Base-by-base conservation (phyloP, 225 moss, liverwort and hornwort species). In the Marchantia polymorpha region DNA sequence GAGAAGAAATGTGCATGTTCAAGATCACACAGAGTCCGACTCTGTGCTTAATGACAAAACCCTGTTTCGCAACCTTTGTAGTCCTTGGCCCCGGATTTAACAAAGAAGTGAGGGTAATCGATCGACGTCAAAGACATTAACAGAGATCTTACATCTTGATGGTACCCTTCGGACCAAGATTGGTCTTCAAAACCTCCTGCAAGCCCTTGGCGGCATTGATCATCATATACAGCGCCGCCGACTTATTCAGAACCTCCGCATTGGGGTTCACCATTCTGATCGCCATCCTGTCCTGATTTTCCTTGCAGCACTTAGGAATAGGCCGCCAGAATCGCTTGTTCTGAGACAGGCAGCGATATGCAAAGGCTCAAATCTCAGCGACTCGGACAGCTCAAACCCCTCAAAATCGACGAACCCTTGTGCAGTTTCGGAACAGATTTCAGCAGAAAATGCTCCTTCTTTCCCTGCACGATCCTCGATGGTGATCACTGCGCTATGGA, bases 151-250 rank as follows among this genome's bases (percentile, higher is more conserved):
- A 90, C 96, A 97, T 97, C 83, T 94, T 97, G 80, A 94, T 97
- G 52, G 96, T 94, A 14, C 96, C 96, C 81, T 97, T 94, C 10
- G 96, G 96, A 9, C 94, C 94, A 79, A 97, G 87, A 83, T 97
- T 97, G 66, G 94, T 97, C 81, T 97, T 97, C 78, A 97, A 68
- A 78, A 97, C 96, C 76, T 93, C 94, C 81, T 93, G 94, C 66
- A 97, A 78, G 47, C 96, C 94, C 84, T 97, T 97, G 61, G 94
- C 93, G 54, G 96, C 94, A 82, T 91, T 97, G 71, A 97, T 97
- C 83, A 90, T 93, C 94, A 97, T 94, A 73, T 89, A 83, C 89
- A 97, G 81, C 48, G 96, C 96, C 60, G 96, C 96, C 61, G 96
- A 94, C 79, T 93, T 94, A 82, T 92, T 94, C 72, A 97, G 83